Evolutionary conservation across 2,329 filamentous ascomycete genomes (phyloP).

Genomic region (Tolypocladium pustulatum): DNA sequence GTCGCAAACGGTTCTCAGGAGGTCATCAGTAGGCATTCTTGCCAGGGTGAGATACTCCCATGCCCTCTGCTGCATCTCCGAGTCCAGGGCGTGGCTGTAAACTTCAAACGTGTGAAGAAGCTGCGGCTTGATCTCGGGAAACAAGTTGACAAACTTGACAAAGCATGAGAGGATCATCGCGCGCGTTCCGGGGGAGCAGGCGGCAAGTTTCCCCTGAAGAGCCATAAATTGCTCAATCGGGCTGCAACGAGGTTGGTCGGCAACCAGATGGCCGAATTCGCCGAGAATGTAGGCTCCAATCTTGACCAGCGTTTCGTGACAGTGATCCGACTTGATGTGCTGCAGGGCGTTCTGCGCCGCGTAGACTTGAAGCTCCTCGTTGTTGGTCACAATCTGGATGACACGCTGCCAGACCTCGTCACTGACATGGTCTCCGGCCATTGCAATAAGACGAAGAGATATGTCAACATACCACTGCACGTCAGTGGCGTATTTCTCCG

Average conservation of each 20-base stretch:
- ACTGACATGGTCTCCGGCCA: constrained; percentile 96
- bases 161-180: constrained; percentile 94
- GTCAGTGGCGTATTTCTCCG: constrained; percentile 96
- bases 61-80: constrained; percentile 89
- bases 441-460: constrained; percentile 82
- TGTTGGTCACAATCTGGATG: constrained; percentile 98
- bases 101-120: constrained; percentile 80
- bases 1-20: constrained; percentile 87
- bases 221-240: constrained; percentile 96
- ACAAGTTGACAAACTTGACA: constrained; percentile 95
- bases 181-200: constrained; percentile 78
- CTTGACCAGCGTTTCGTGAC: constrained; percentile 94
- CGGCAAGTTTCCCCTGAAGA: constrained; percentile 79
- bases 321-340: constrained; percentile 86
- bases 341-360: constrained; percentile 87
- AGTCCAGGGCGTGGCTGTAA: constrained; percentile 90
- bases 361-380: constrained; percentile 95
- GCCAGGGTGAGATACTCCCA: constrained; percentile 89
- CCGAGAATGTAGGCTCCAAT: constrained; percentile 94
- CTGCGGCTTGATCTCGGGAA: constrained; percentile 96
- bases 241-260: constrained; percentile 82
- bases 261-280: constrained; percentile 94
- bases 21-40: constrained; percentile 76
- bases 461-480: constrained; percentile 99
- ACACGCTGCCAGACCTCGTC: constrained; percentile 99